A percentile compares a stretch with the other conserved stretches of the same genome.
Evolutionary conservation across 148 eudicot species (phyloP).

Genomic region (Dysphania ambrosioides): DNA sequence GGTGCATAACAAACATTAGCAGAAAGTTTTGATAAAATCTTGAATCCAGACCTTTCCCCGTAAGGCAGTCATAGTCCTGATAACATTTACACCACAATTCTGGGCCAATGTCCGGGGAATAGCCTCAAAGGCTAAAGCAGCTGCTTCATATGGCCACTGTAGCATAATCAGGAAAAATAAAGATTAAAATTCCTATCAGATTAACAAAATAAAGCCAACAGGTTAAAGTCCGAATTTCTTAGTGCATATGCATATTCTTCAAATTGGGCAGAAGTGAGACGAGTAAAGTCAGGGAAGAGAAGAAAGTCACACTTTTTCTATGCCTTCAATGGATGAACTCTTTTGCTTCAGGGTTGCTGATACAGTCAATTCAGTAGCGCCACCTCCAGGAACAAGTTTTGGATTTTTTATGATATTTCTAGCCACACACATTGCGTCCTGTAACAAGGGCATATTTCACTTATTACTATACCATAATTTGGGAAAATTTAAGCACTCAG

Average conservation of each 20-base stretch:
- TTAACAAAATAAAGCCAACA: background rate
- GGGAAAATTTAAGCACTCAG: background rate
- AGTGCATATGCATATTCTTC: background rate
- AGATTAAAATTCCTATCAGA: background rate
- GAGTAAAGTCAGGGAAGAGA: background rate
- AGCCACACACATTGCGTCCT: constrained; percentile 95
- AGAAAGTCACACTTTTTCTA: constrained; percentile 54
- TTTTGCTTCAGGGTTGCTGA: constrained; percentile 88
- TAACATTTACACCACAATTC: constrained; percentile 94
- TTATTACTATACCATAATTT: background rate
- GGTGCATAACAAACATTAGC: background rate
- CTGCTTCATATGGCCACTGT: constrained; percentile 99
- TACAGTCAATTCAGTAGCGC: constrained; percentile 85
- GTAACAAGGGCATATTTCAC: constrained; percentile 21
- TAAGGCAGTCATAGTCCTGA: constrained; percentile 89
- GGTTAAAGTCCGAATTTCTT: background rate
- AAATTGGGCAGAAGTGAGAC: background rate
- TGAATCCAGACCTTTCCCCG: constrained; percentile 70
- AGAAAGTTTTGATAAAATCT: background rate
- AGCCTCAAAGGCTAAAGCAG: constrained; percentile 93
- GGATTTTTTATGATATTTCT: constrained; percentile 93
- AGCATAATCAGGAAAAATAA: background rate
- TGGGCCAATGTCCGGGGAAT: constrained; percentile 96
- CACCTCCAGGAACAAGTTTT: constrained; percentile 95
- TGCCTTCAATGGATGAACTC: constrained; percentile 87